These are phyloP conservation scores for Ambrosiella cleistominuta DNA, from an alignment of 2,329 filamentous ascomycete species.

Conservation along the genomic window DNA sequence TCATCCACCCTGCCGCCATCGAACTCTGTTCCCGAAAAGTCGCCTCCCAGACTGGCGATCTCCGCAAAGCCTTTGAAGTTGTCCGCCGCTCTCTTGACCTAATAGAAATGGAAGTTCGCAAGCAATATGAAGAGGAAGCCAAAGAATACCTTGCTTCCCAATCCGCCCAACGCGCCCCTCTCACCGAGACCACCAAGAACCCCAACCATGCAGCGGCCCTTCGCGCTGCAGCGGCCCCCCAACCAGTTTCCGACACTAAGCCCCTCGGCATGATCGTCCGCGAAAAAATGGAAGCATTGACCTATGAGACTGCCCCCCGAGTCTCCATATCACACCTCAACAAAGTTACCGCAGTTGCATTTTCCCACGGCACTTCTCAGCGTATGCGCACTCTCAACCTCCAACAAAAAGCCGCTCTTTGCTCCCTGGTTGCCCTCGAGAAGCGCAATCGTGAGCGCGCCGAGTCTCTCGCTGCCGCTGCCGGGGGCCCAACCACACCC, in stretches of 20 bases:
- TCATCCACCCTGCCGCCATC: conserved; percentile 84
- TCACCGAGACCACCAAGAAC: conserved; percentile 72
- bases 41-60: conserved; percentile 78
- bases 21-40: conserved; percentile 91
- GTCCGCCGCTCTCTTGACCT: conserved; percentile 78
- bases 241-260: conserved; percentile 17
- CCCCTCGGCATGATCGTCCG: conserved; percentile 31
- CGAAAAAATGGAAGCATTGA: conserved; percentile 43
- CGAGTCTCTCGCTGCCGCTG: conserved; percentile 19
- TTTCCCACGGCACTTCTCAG: conserved; percentile 75
- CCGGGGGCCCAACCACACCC: conserved; percentile 31
- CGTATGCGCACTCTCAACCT: conserved; percentile 77
- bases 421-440: conserved; percentile 74
- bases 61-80: conserved; percentile 91
- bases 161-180: conserved; percentile 55
- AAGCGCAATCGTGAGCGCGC: conserved; percentile 40
- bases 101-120: conserved; percentile 66
- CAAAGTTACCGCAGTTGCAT: conserved; percentile 73
- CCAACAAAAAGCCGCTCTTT: conserved; percentile 90
- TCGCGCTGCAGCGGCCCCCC: conserved; percentile 27
- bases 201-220: conserved; percentile 5
- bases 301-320: conserved; percentile 63
- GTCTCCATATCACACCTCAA: conserved; percentile 84
- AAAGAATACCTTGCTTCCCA: conserved; percentile 38
- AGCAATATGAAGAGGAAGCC: conserved; percentile 49